phyloP scores from a whole-genome alignment of 139 green algal species.

The Chlorella sp. region DNA sequence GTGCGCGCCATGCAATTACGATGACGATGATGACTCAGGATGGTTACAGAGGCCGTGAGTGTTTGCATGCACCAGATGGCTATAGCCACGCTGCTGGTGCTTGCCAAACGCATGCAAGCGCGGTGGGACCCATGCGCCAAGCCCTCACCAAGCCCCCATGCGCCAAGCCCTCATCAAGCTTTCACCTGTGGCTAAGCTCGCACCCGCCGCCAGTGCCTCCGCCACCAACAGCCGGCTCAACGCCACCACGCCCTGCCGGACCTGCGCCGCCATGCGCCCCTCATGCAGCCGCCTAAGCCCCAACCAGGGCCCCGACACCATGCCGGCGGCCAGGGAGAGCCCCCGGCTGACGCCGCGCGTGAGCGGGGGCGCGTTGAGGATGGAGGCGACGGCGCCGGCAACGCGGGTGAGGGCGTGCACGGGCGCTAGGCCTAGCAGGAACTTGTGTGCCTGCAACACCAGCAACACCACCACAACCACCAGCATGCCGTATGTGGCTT shows the following conservation, averaged over 20 bases:
- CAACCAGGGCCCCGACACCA: not conserved
- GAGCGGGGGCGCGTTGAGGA: not conserved
- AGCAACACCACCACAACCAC: no score
- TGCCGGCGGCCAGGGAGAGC: not conserved
- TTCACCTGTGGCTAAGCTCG: not conserved
- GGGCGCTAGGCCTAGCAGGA: constrained; percentile 57
- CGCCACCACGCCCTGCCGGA: constrained; percentile 1
- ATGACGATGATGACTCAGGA: no score
- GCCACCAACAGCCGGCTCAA: not conserved
- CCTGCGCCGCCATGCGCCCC: constrained; percentile 4
- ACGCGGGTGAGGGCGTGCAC: constrained; percentile 39
- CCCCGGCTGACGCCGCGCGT: not conserved
- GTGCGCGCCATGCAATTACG: no score
- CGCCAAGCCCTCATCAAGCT: no score
- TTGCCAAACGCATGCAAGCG: no score
- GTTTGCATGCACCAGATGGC: no score
- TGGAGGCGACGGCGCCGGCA: not conserved
- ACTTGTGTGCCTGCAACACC: constrained; percentile 58
- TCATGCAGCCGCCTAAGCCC: not conserved
- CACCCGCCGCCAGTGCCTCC: constrained; percentile 1
- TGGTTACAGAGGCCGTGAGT: no score
- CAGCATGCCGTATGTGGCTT: no score
- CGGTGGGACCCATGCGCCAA: no score
- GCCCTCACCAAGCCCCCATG: no score
- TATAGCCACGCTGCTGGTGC: no score